Conservation (phyloP, 2,329 filamentous ascomycete species). For the Aspergillus sp. region DNA sequence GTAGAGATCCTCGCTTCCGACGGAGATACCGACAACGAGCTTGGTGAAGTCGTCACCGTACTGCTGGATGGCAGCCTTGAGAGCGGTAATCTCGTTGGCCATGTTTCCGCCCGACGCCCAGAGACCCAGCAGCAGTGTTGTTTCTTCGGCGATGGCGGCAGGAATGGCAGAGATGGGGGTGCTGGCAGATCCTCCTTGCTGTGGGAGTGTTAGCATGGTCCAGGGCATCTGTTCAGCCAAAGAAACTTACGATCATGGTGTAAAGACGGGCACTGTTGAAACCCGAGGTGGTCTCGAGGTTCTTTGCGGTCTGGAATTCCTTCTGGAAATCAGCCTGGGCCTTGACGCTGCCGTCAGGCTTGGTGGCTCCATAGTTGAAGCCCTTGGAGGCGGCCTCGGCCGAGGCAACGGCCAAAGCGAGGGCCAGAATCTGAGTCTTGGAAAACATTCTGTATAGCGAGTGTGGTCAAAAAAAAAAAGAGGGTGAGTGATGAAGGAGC, state of each 20-base stretch:
- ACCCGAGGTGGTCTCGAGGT: conserved; percentile 38
- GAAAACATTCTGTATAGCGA: conserved; percentile 22
- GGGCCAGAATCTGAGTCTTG: conserved; percentile 39
- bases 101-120: conserved; percentile 79
- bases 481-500: conserved; percentile 10
- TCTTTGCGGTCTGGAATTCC: conserved; percentile 51
- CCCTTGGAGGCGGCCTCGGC: conserved; percentile 47
- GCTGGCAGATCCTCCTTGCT: conserved; percentile 60
- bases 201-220: conserved; percentile 6
- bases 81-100: conserved; percentile 73
- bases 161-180: conserved; percentile 74
- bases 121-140: conserved; percentile 77
- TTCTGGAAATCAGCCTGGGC: conserved; percentile 49
- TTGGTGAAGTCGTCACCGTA: conserved; percentile 67
- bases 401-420: conserved; percentile 39
- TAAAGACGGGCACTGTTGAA: conserved; percentile 59
- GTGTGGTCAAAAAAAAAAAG: conserved; percentile 12
- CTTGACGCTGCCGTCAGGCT: conserved; percentile 46
- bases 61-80: conserved; percentile 69
- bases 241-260: conserved; percentile 61
- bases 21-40: conserved; percentile 76
- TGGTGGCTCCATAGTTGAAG: conserved; percentile 54
- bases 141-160: conserved; percentile 80
- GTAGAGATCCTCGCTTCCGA: conserved; percentile 87
- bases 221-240: no score